A percentile compares a stretch with the other conserved stretches of the same genome.
phyloP scores from a whole-genome alignment of 2,329 filamentous ascomycete species.

The Mycosphaerella sp. region DNA sequence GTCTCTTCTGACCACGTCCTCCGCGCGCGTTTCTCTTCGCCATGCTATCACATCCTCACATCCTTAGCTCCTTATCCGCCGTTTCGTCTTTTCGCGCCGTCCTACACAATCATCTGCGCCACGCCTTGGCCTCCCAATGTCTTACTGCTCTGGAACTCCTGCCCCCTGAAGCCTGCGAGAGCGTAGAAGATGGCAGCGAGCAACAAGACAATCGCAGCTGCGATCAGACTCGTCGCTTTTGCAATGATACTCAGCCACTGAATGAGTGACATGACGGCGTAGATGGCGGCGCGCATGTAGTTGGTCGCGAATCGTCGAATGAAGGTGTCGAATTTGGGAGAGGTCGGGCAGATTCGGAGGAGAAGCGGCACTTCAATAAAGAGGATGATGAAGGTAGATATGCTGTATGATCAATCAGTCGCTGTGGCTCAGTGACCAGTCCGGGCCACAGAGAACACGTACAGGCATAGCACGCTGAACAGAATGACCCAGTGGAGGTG shows the following conservation, averaged over 20 bases:
- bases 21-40: no score
- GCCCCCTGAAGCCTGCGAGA: conserved; percentile 70
- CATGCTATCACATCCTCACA: no score
- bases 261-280: conserved; percentile 68
- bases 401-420: conserved; percentile 28
- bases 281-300: conserved; percentile 90
- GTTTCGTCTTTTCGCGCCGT: background rate
- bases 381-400: conserved; percentile 45
- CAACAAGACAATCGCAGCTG: conserved; percentile 72
- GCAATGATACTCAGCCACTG: conserved; percentile 76
- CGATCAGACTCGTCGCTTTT: conserved; percentile 66
- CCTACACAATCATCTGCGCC: conserved; percentile 91
- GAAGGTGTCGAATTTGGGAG: conserved; percentile 74
- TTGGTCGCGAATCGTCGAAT: conserved; percentile 93
- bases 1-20: no score
- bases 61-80: background rate
- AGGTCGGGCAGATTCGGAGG: conserved; percentile 95
- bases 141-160: conserved; percentile 88
- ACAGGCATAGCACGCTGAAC: conserved; percentile 52
- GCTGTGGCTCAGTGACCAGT: background rate
- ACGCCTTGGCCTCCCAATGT: conserved; percentile 89
- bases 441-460: conserved; percentile 18
- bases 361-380: conserved; percentile 76
- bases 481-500: conserved; percentile 54
- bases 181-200: conserved; percentile 75